Evolutionary conservation across 176 grass and related monocot genomes (phyloP), one percentile per base, ranked within the genome.

Genomic region (Secale cereale): DNA sequence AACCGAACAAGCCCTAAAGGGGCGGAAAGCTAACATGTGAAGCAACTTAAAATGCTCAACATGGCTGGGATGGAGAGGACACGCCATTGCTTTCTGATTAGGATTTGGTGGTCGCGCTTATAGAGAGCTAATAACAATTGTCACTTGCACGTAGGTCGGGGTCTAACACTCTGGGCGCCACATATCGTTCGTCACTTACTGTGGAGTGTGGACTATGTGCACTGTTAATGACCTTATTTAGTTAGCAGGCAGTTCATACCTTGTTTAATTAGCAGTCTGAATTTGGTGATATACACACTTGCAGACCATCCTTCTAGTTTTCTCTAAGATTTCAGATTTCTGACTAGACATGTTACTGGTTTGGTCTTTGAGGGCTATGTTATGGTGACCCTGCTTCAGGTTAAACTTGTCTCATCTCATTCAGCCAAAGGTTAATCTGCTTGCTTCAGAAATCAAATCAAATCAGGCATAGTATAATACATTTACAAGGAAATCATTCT

Each of bases 1-100:
- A n/a, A n/a, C n/a, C n/a, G n/a, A n/a, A n/a, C n/a, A n/a, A n/a
- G n/a, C n/a, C n/a, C n/a, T n/a, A n/a, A 85, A 84, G 14, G 9
- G 6, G 36, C 16, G 19, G 66, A 83, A 85, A 76, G 66, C 41
- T 12, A 33, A 9, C 78, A 65, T 86, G 71, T 72, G 83, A 78
- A 41, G 83, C 29, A 35, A 22, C 43, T 66, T 57, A 57, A 52
- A 17, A 64, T 43, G 16, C 68, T 32, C 65, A 23, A 41, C 27
- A 45, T 78, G 61, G 25, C 60, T 13, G 27, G 54, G n/a, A 72
- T 76, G 86, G 82, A 64, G 62, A 19, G 78, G 52, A 13, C 31
- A 69, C 52, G 52, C 19, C 16, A 60, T 46, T 46, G 0, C 43
- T 46, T 46, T 46, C 43, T 46, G 13, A 15, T 46, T 46, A 46